Evolutionary conservation across 2,329 filamentous ascomycete genomes (phyloP).

Genomic region (Pleochaeta shiraiana): DNA sequence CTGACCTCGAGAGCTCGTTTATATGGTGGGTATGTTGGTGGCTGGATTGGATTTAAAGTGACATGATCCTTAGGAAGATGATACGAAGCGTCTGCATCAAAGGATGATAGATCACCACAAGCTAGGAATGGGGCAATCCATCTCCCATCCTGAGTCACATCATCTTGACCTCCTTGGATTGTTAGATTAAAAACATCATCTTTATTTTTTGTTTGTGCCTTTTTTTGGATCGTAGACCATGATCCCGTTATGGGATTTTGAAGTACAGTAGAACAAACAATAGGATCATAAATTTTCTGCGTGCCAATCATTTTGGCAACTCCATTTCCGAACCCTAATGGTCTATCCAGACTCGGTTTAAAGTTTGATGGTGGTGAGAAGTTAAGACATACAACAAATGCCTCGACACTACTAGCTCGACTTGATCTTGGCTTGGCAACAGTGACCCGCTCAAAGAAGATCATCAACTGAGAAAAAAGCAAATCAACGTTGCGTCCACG

Average conservation of each 20-base stretch:
- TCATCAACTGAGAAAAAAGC: slow-evolving; percentile 78
- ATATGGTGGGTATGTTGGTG: slow-evolving; percentile 89
- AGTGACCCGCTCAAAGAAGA: slow-evolving; percentile 70
- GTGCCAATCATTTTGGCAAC: slow-evolving; percentile 28
- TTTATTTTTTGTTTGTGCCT: slow-evolving; percentile 7
- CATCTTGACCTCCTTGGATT: slow-evolving; percentile 16
- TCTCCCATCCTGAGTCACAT: slow-evolving; percentile 25
- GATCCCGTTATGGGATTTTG: slow-evolving; percentile 25
- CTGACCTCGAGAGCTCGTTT: slow-evolving; percentile 74
- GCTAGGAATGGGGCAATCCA: slow-evolving; percentile 96
- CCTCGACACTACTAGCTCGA: slow-evolving; percentile 89
- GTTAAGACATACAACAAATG: slow-evolving; percentile 86
- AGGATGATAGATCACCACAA: slow-evolving; percentile 88
- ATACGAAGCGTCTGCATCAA: slow-evolving; percentile 92
- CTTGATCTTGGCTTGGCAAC: slow-evolving; percentile 90
- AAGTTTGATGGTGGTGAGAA: slow-evolving; percentile 65
- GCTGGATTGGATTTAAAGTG: slow-evolving; percentile 79
- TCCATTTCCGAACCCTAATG: slow-evolving; percentile 41
- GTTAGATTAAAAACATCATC: slow-evolving; percentile 14
- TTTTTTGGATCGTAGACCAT: slow-evolving; percentile 19
- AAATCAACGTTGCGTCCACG: slow-evolving; percentile 87
- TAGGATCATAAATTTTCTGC: slow-evolving; percentile 21
- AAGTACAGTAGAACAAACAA: slow-evolving; percentile 23
- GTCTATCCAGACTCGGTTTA: slow-evolving; percentile 51
- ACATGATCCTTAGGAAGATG: slow-evolving; percentile 68